Evolutionary conservation across 169 alveolate genomes (phyloP), one percentile per base, ranked within the genome.

Genomic region (Cryptosporidium baileyi): DNA sequence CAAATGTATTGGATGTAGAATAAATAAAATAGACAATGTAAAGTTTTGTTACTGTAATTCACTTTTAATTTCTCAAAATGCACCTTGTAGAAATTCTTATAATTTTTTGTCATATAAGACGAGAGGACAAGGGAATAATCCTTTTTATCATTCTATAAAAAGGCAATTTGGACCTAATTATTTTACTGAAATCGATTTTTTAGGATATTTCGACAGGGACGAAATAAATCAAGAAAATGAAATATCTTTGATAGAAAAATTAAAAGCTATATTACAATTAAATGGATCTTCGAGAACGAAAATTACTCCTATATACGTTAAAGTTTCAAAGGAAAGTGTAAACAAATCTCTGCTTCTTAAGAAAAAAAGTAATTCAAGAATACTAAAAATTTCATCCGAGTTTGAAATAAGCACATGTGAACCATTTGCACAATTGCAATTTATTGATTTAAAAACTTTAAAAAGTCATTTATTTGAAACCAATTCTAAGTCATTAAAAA

Each of bases 51-150:
- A 74, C 38, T 74, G 85, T 36, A 54, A 15, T 1, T 52, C 26
- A 17, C 32, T 74, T 28, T 22, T 17, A 19, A 47, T 38, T 30
- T 74, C 74, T 24, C 30, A 32, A 9, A 15, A 28, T 59, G 49
- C 85, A 5, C 85, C 85, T 22, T 7, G 24, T 11, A 43, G 41
- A 19, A 52, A 36, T 13, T 57, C 40, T 26, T 38, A 8, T 24
- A 19, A 36, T 19, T 7, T 40, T 32, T 41, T 74, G 28, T 49
- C 85, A 11, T 74, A 54, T 57, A 6, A 34, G 6, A 19, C 60
- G 1, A 74, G 41, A 41, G 85, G 85, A n/a, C 17, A 7, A 38
- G 85, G 85, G 11, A 74, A 51, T 7, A 74, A 74, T 36, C 67
- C 67, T 13, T 74, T 54, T 74, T 74, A 74, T 15, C 8, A 22